Evolutionary conservation across 2,329 filamentous ascomycete genomes (phyloP).

Genomic region (Trichoderma sp.): DNA sequence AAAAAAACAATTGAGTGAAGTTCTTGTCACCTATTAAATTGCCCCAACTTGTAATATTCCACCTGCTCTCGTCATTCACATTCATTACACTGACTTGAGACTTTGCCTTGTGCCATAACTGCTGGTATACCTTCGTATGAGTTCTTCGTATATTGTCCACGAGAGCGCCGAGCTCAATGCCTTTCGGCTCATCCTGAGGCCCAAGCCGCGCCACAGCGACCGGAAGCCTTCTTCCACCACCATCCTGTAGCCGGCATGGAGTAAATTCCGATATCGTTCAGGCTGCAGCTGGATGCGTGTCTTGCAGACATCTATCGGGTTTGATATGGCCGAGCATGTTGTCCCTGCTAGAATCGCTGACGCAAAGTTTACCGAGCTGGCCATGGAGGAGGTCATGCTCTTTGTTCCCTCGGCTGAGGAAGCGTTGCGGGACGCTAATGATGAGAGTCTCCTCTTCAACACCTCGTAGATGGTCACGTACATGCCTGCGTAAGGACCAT

Average conservation of each 20-base stretch:
- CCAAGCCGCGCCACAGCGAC: slow-evolving; percentile 82
- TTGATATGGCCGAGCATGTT: slow-evolving; percentile 82
- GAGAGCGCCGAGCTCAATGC: slow-evolving; percentile 91
- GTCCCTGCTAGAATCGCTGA: slow-evolving; percentile 80
- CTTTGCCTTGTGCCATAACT: slow-evolving; percentile 6
- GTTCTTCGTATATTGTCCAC: slow-evolving; percentile 95
- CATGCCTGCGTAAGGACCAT: slow-evolving; percentile 93
- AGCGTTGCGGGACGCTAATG: slow-evolving; percentile 23
- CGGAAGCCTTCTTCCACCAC: slow-evolving; percentile 74
- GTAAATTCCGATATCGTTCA: slow-evolving; percentile 75
- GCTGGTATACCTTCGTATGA: slow-evolving; percentile 61
- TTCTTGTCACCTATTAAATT: background rate
- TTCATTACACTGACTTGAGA: slow-evolving; percentile 3
- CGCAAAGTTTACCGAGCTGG: slow-evolving; percentile 76
- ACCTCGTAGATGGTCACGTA: slow-evolving; percentile 95
- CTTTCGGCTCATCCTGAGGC: slow-evolving; percentile 84
- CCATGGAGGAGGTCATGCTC: slow-evolving; percentile 33
- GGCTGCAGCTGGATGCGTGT: slow-evolving; percentile 92
- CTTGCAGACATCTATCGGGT: slow-evolving; percentile 96
- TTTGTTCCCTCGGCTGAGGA: slow-evolving; percentile 22
- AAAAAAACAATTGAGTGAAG: background rate
- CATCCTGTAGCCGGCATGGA: slow-evolving; percentile 75
- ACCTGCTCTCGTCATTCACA: background rate
- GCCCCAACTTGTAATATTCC: background rate
- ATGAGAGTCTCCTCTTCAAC: slow-evolving; percentile 61